These are phyloP conservation scores for Scleroderma citrinum DNA, from an alignment of 768 basidiomycete species.

Conservation along the genomic window DNA sequence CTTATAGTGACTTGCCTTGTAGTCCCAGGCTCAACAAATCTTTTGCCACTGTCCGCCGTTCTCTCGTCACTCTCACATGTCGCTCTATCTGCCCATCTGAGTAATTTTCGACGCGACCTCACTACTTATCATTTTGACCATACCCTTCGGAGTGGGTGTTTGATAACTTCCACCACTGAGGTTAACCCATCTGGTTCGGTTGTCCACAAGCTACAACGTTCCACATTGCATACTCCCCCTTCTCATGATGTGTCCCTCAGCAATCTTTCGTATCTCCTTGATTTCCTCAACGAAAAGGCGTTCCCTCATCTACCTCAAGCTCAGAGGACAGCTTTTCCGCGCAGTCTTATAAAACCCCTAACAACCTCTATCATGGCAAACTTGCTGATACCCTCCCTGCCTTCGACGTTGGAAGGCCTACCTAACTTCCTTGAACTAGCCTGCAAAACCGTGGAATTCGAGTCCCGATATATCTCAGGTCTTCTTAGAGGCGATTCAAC, in stretches of 20 bases:
- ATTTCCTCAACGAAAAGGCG: slow-evolving; percentile 57
- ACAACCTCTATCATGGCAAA: slow-evolving; percentile 56
- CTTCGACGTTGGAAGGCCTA: slow-evolving; percentile 54
- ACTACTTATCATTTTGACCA: slow-evolving; percentile 52
- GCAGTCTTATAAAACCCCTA: slow-evolving; percentile 55
- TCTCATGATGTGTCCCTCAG: slow-evolving; percentile 39
- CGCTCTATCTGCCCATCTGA: slow-evolving; percentile 50
- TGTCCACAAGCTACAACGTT: slow-evolving; percentile 44
- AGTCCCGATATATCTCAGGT: slow-evolving; percentile 46
- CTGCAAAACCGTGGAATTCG: slow-evolving; percentile 57
- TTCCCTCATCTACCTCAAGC: slow-evolving; percentile 49
- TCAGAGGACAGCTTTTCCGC: slow-evolving; percentile 43
- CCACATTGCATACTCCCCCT: slow-evolving; percentile 37
- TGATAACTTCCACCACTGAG: slow-evolving; percentile 34
- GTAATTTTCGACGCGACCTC: slow-evolving; percentile 62
- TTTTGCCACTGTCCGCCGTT: slow-evolving; percentile 47
- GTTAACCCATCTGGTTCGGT: slow-evolving; percentile 26
- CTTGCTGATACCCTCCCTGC: slow-evolving; percentile 65
- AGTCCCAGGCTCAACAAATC: slow-evolving; percentile 55
- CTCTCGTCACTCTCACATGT: slow-evolving; percentile 52
- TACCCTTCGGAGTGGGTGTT: slow-evolving; percentile 48
- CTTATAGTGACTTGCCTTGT: slow-evolving; percentile 1
- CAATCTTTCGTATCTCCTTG: slow-evolving; percentile 50
- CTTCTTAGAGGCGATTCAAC: slow-evolving; percentile 43
- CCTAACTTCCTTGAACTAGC: slow-evolving; percentile 57